Percentiles rank a stretch among this genome's conserved stretches.
These are phyloP conservation scores for Panicum miliaceum DNA, from an alignment of 176 grass and related monocot species.

Conservation along the genomic window DNA sequence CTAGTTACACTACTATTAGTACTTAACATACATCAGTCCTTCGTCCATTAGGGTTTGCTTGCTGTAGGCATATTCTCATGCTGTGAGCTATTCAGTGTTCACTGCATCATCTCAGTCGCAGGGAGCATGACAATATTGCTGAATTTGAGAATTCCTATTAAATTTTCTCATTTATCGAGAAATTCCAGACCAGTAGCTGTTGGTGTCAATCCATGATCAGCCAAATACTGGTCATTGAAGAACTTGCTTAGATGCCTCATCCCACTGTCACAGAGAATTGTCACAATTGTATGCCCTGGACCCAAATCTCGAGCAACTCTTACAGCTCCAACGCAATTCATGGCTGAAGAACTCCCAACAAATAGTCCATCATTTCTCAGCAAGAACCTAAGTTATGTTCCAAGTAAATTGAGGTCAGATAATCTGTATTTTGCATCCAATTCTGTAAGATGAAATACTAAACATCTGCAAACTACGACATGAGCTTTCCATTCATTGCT, in stretches of 20 bases:
- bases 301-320: slow-evolving; percentile 77
- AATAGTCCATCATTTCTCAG: slow-evolving; percentile 93
- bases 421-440: not conserved
- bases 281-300: slow-evolving; percentile 94
- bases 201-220: slow-evolving; percentile 69
- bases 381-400: slow-evolving; percentile 68
- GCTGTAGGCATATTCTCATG: slow-evolving; percentile 19
- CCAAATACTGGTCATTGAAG: slow-evolving; percentile 88
- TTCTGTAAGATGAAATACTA: slow-evolving; percentile 18
- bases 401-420: slow-evolving; percentile 42
- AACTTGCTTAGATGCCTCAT: slow-evolving; percentile 98
- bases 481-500: not conserved
- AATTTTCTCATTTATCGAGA: slow-evolving; percentile 45
- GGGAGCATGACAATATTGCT: not conserved
- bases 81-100: not conserved
- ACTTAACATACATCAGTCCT: not conserved
- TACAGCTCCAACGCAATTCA: slow-evolving; percentile 95
- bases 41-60: not conserved
- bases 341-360: slow-evolving; percentile 88
- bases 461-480: not conserved
- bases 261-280: slow-evolving; percentile 87
- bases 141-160: not conserved
- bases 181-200: slow-evolving; percentile 71
- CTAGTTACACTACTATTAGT: not conserved
- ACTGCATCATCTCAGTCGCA: slow-evolving; percentile 2